Conservation (phyloP, 345 rosid genomes). For the Gossypium mustelinum region DNA sequence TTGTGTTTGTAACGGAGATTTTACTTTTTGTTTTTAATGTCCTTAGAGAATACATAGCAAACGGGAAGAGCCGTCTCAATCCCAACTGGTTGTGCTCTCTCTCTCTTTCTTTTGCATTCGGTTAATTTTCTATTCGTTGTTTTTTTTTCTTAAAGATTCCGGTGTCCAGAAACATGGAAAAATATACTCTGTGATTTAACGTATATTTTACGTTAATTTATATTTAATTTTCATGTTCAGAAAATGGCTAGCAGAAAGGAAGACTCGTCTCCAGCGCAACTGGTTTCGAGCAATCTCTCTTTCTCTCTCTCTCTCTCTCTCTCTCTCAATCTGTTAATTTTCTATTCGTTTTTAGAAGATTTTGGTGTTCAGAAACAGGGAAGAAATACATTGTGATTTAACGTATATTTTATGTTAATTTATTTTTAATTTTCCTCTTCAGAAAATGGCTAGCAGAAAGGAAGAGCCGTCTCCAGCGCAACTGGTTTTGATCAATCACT, state of each 20-base stretch:
- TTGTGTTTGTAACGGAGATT: not conserved
- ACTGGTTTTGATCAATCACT: not conserved
- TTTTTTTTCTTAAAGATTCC: no score
- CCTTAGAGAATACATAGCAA: not conserved
- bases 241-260: slow-evolving; percentile 37
- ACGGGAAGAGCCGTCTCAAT: not conserved
- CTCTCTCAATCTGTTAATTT: not conserved
- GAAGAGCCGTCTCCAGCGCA: slow-evolving; percentile 27
- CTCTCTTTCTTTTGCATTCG: no score
- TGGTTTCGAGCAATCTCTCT: not conserved
- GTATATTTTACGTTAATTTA: not conserved
- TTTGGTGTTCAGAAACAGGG: not conserved
- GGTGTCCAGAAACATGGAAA: no score
- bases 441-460: slow-evolving; percentile 36
- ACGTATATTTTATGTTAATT: not conserved
- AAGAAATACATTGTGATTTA: no score
- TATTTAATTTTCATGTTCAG: slow-evolving; percentile 3
- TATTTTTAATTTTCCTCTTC: not conserved
- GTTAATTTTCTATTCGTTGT: no score
- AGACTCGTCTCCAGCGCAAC: slow-evolving; percentile 25
- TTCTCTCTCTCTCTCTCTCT: not conserved
- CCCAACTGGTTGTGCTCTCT: not conserved
- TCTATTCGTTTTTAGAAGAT: not conserved
- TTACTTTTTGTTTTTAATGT: not conserved
- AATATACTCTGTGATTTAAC: no score